Evolutionary conservation across 331 rosid species (phyloP).

Genomic region (Pyracantha coccinea): DNA sequence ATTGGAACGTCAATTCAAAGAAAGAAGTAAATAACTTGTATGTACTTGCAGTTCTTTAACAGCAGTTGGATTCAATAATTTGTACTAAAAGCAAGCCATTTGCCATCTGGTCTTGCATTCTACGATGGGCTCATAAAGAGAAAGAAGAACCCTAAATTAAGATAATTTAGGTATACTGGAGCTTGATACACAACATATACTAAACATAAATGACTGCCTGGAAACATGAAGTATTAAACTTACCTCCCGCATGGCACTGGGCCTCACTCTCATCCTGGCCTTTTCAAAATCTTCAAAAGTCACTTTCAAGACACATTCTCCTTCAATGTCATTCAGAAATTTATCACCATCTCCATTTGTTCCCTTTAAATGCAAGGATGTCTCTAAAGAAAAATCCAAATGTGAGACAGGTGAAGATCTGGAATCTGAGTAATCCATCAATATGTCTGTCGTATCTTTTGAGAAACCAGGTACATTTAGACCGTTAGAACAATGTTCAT

Average conservation of each 20-base stretch:
- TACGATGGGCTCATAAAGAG: not conserved
- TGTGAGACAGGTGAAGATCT: slow-evolving; percentile 35
- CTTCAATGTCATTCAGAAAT: slow-evolving; percentile 21
- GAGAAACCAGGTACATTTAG: slow-evolving; percentile 16
- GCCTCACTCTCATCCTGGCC: slow-evolving; percentile 76
- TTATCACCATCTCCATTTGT: slow-evolving; percentile 25
- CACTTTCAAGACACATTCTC: slow-evolving; percentile 38
- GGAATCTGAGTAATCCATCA: slow-evolving; percentile 21
- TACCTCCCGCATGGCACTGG: slow-evolving; percentile 99
- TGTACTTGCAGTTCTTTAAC: not conserved
- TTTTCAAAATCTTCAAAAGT: slow-evolving; percentile 72
- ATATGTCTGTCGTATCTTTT: slow-evolving; percentile 20
- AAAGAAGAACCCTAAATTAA: not conserved
- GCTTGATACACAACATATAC: not conserved
- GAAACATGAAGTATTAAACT: slow-evolving; percentile 13
- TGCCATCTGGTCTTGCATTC: not conserved
- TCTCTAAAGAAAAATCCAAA: slow-evolving; percentile 23
- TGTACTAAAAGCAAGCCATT: not conserved
- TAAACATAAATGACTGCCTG: not conserved
- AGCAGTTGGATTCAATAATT: not conserved
- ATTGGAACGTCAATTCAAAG: not conserved
- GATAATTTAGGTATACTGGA: slow-evolving; percentile 10
- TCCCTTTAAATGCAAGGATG: slow-evolving; percentile 21
- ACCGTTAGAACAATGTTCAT: slow-evolving; percentile 18
- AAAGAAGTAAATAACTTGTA: not conserved